Percentiles rank a stretch among this genome's conserved stretches.
These are phyloP conservation scores for Clarireedia homoeocarpa DNA, from an alignment of 2,329 filamentous ascomycete genomes.

Conservation along the genomic window DNA sequence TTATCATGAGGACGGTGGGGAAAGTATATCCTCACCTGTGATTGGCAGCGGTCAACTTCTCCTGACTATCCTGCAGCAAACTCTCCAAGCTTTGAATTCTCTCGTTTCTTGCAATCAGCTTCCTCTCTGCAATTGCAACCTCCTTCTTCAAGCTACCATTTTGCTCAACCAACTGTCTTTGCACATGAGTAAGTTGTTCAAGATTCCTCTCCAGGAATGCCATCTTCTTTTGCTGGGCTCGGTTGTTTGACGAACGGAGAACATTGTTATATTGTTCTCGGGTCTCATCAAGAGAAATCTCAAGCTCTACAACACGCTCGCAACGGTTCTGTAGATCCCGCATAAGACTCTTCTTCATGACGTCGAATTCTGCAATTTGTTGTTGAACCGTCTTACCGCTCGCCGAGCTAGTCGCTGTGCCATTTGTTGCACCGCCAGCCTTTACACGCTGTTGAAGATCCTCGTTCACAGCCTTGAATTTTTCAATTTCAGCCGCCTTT, in stretches of 20 bases:
- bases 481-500: slow-evolving; percentile 74
- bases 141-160: slow-evolving; percentile 98
- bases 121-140: slow-evolving; percentile 95
- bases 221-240: slow-evolving; percentile 99
- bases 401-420: slow-evolving; percentile 45
- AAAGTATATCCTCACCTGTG: slow-evolving; percentile 65
- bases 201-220: slow-evolving; percentile 97
- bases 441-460: slow-evolving; percentile 70
- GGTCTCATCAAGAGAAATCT: slow-evolving; percentile 95
- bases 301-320: slow-evolving; percentile 94
- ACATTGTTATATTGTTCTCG: slow-evolving; percentile 99
- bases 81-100: slow-evolving; percentile 90
- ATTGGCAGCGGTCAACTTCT: slow-evolving; percentile 95
- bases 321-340: slow-evolving; percentile 96
- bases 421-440: slow-evolving; percentile 53
- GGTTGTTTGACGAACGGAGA: slow-evolving; percentile 90
- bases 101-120: slow-evolving; percentile 93
- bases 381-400: slow-evolving; percentile 92
- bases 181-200: slow-evolving; percentile 94
- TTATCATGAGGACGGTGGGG: background rate
- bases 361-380: slow-evolving; percentile 96
- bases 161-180: slow-evolving; percentile 95
- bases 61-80: slow-evolving; percentile 91
- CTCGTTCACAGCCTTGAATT: slow-evolving; percentile 73
- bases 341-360: slow-evolving; percentile 99